Evolutionary conservation across 352 stramenopile species (phyloP).

Genomic region (Aphanomyces astaci): DNA sequence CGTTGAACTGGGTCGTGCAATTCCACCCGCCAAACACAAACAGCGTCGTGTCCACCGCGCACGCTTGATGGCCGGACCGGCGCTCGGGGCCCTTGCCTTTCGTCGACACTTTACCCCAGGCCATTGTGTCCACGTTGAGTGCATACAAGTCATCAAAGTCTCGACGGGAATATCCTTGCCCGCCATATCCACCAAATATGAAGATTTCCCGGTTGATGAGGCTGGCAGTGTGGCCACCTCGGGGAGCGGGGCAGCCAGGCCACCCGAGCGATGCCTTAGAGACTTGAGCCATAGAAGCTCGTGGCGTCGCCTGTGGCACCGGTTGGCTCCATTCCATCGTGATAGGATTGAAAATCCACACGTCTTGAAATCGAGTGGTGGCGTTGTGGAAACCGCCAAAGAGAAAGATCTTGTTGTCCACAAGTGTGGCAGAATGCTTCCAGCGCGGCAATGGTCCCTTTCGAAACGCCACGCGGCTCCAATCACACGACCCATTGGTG

Average conservation of each 20-base stretch:
- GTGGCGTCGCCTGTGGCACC: constrained; percentile 6
- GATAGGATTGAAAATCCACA: constrained; percentile 95
- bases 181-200: constrained; percentile 95
- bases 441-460: constrained; percentile 51
- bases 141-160: constrained; percentile 93
- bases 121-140: constrained; percentile 84
- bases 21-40: constrained; percentile 95
- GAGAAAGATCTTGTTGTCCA: constrained; percentile 86
- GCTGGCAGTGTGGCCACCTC: constrained; percentile 85
- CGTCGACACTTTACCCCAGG: constrained; percentile 69
- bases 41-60: constrained; percentile 84
- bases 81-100: constrained; percentile 85
- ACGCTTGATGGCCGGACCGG: constrained; percentile 88
- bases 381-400: constrained; percentile 93
- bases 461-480: constrained; percentile 51
- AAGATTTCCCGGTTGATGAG: constrained; percentile 79
- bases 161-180: constrained; percentile 80
- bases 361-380: constrained; percentile 87
- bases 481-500: constrained; percentile 54
- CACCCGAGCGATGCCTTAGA: constrained; percentile 24
- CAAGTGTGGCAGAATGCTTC: constrained; percentile 87
- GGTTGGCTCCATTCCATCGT: constrained; percentile 87
- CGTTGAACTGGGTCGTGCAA: constrained; percentile 90
- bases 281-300: constrained; percentile 11
- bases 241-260: constrained; percentile 52